A percentile compares a stretch with the other conserved stretches of the same genome.
phyloP scores from a whole-genome alignment of 1,284 basidiomycete species.

The Rhodotorula sp. region DNA sequence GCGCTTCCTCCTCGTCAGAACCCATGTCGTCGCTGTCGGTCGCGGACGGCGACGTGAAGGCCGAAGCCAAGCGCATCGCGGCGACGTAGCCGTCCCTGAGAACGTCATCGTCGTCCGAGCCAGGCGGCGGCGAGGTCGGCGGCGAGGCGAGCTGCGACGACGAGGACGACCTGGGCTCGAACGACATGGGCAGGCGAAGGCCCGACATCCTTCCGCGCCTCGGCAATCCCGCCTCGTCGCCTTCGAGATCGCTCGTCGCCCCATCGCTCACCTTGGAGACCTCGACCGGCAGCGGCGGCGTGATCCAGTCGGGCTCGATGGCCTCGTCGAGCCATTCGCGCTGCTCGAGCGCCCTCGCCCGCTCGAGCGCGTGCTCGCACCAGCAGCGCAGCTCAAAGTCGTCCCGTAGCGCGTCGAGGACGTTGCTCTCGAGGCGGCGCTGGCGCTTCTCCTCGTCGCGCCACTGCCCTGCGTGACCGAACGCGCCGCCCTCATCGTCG shows the following conservation, averaged over 20 bases:
- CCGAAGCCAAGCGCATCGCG: not conserved
- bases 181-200: not conserved
- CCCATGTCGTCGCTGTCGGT: not conserved
- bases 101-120: not conserved
- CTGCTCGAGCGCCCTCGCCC: conserved; percentile 5
- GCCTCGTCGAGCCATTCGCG: not conserved
- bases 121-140: conserved; percentile 10
- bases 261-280: not conserved
- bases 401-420: conserved; percentile 16
- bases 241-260: conserved; percentile 7
- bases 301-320: conserved; percentile 13
- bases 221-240: not conserved
- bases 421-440: conserved; percentile 13
- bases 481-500: not conserved
- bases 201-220: not conserved
- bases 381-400: conserved; percentile 27
- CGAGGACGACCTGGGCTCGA: not conserved
- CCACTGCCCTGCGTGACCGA: not conserved
- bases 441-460: conserved; percentile 9
- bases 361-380: conserved; percentile 22
- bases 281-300: not conserved
- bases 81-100: not conserved
- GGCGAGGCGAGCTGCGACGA: not conserved
- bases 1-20: not conserved
- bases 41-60: not conserved